A percentile compares a stretch with the other conserved stretches of the same genome.
phyloP scores from a whole-genome alignment of 1,284 basidiomycete genomes.

The Leccinum pallidistipes region DNA sequence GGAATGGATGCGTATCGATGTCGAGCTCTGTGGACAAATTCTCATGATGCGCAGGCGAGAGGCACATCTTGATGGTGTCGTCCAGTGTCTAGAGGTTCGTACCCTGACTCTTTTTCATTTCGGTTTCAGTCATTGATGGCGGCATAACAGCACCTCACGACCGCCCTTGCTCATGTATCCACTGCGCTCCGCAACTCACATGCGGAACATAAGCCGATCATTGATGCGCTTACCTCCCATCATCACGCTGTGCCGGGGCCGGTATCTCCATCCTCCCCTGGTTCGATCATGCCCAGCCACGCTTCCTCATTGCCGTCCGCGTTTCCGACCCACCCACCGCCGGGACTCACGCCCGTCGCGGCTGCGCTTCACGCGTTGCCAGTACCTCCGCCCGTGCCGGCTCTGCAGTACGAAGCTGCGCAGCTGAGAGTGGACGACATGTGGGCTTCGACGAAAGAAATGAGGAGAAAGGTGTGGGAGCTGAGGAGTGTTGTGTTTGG shows the following conservation, averaged over 20 bases:
- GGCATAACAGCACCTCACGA: conserved; percentile 47
- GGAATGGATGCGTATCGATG: conserved; percentile 72
- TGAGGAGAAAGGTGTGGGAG: conserved; percentile 52
- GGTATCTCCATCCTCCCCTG: not conserved
- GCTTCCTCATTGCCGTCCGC: conserved; percentile 1
- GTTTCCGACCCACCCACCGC: conserved; percentile 3
- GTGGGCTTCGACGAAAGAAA: conserved; percentile 58
- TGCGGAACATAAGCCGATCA: conserved; percentile 46
- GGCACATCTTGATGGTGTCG: conserved; percentile 45
- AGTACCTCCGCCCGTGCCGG: conserved; percentile 51
- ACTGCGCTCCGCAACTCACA: conserved; percentile 55
- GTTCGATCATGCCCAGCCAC: conserved; percentile 2
- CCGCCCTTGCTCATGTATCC: conserved; percentile 53
- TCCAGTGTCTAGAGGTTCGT: too few species aligned
- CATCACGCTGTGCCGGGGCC: conserved; percentile 5
- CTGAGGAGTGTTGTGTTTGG: conserved; percentile 49
- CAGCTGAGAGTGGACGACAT: conserved; percentile 51
- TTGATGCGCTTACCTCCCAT: conserved; percentile 46
- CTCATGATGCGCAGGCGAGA: conserved; percentile 67
- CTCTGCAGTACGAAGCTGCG: conserved; percentile 67
- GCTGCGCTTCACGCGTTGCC: conserved; percentile 29
- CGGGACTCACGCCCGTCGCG: conserved; percentile 18
- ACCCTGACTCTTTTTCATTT: conserved; percentile 1
- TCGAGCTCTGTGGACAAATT: conserved; percentile 66
- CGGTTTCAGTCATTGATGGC: conserved; percentile 1